Evolutionary conservation across 2,329 filamentous ascomycete genomes (phyloP).

Genomic region (Cercospora sesami): DNA sequence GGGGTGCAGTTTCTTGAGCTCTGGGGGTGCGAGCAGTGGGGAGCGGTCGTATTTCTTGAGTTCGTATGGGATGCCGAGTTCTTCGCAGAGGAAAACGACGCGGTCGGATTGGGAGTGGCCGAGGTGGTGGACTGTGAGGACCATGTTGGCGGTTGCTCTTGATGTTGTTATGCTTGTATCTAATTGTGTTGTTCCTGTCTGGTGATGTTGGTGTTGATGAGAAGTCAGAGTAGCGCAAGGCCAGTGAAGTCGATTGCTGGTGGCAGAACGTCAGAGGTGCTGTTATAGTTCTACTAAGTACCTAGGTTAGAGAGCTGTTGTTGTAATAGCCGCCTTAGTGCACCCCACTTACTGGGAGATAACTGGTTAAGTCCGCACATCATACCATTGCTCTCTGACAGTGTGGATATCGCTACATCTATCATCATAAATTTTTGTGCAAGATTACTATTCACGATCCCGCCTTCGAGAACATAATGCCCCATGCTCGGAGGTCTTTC

Average conservation of each 20-base stretch:
- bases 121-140: slow-evolving; percentile 42
- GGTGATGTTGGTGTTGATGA: not conserved
- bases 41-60: slow-evolving; percentile 50
- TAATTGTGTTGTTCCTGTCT: not conserved
- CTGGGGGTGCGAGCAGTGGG: slow-evolving; percentile 42
- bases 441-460: not conserved
- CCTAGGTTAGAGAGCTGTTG: not conserved
- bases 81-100: slow-evolving; percentile 65
- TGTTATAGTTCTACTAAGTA: not conserved
- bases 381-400: not conserved
- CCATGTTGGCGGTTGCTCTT: slow-evolving; percentile 31
- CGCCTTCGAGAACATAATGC: slow-evolving; percentile 37
- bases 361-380: not conserved
- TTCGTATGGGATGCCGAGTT: slow-evolving; percentile 58
- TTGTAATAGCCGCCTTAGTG: not conserved
- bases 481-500: slow-evolving; percentile 39
- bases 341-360: not conserved
- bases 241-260: not conserved
- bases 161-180: not conserved
- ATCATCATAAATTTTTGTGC: not conserved
- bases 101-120: slow-evolving; percentile 62
- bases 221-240: not conserved
- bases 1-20: slow-evolving; percentile 41
- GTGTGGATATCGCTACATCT: not conserved
- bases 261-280: not conserved